These are phyloP conservation scores for Fusarium protoensiforme DNA, from an alignment of 2,329 filamentous ascomycete species.

Conservation along the genomic window DNA sequence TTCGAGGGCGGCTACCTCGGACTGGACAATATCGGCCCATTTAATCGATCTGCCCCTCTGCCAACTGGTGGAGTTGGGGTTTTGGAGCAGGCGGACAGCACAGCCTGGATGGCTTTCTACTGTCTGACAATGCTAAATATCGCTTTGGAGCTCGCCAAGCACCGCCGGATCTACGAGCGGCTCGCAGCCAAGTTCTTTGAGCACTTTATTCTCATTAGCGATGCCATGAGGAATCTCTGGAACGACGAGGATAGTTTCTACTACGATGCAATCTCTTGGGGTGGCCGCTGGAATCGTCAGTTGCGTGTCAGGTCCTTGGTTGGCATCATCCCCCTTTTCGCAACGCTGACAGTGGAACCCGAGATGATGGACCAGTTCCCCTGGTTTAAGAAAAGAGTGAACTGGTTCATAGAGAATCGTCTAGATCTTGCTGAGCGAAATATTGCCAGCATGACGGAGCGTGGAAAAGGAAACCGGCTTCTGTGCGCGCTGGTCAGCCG, in stretches of 20 bases:
- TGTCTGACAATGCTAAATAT: conserved; percentile 98
- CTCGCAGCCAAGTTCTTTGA: conserved; percentile 99
- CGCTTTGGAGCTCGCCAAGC: conserved; percentile 92
- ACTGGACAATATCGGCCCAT: conserved; percentile 95
- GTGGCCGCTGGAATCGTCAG: conserved; percentile 91
- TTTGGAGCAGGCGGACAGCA: conserved; percentile 96
- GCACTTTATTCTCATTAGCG: conserved; percentile 97
- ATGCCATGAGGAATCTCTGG: conserved; percentile 97
- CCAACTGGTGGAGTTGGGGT: conserved; percentile 82
- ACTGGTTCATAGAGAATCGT: conserved; percentile 94
- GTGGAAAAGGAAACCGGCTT: conserved; percentile 90
- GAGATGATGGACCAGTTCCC: conserved; percentile 93
- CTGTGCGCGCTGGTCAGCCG: conserved; percentile 91
- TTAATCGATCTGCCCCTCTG: conserved; percentile 95
- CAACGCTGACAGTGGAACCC: conserved; percentile 90
- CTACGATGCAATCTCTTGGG: conserved; percentile 98
- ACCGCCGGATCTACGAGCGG: conserved; percentile 94
- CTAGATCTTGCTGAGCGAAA: conserved; percentile 91
- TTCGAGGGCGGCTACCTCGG: conserved; percentile 97
- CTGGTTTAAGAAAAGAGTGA: conserved; percentile 89
- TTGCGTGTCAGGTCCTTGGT: conserved; percentile 92
- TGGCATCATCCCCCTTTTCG: conserved; percentile 92
- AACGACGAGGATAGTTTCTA: conserved; percentile 98
- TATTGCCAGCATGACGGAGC: conserved; percentile 90
- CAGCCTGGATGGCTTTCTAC: conserved; percentile 99